Evolutionary conservation across 2,329 filamentous ascomycete genomes (phyloP).

Genomic region (Diplocarpon mali): DNA sequence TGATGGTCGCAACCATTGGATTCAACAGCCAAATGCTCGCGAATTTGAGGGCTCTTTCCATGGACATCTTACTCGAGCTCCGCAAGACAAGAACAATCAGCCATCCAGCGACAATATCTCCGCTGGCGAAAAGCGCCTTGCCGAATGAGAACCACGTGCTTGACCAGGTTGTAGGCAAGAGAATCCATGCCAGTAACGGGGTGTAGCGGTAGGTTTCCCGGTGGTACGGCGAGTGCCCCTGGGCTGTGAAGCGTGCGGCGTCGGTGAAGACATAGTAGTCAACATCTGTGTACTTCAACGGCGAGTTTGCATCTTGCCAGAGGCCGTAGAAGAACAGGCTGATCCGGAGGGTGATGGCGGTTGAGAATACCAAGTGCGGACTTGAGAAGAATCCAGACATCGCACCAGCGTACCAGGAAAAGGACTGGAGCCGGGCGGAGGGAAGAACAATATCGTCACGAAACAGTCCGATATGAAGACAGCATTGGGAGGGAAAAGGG

Average conservation of each 20-base stretch:
- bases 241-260: conserved; percentile 64
- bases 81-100: conserved; percentile 51
- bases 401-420: not conserved
- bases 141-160: conserved; percentile 62
- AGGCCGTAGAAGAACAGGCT: conserved; percentile 76
- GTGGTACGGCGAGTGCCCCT: conserved; percentile 65
- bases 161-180: conserved; percentile 63
- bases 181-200: conserved; percentile 81
- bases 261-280: conserved; percentile 99
- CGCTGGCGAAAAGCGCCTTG: conserved; percentile 73
- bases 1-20: conserved; percentile 96
- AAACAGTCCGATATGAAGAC: too few relatives aligned
- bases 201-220: conserved; percentile 97
- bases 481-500: too few relatives aligned
- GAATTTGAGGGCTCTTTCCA: conserved; percentile 55
- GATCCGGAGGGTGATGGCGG: conserved; percentile 54
- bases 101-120: conserved; percentile 78
- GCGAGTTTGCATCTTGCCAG: conserved; percentile 84
- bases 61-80: conserved; percentile 25
- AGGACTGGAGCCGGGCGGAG: too few relatives aligned
- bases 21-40: conserved; percentile 89
- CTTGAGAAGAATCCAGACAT: conserved; percentile 19
- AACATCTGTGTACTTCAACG: conserved; percentile 96
- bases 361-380: conserved; percentile 41
- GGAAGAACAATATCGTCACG: too few relatives aligned